A percentile compares a stretch with the other conserved stretches of the same genome.
phyloP scores from a whole-genome alignment of 1,284 basidiomycete genomes.

The Laetiporus sulphureus region DNA sequence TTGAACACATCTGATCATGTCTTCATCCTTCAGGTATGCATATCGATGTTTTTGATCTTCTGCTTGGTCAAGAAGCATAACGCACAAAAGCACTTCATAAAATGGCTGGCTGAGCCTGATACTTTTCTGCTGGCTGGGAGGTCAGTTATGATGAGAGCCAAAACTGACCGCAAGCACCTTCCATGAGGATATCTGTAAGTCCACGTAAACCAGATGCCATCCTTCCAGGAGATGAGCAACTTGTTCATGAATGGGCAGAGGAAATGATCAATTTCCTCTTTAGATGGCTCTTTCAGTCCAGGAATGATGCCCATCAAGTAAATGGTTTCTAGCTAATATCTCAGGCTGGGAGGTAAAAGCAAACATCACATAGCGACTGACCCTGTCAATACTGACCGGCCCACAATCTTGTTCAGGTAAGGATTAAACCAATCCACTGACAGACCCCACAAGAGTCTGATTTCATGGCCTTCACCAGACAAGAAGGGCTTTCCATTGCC shows the following conservation, averaged over 20 bases:
- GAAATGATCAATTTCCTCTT: slow-evolving; percentile 28
- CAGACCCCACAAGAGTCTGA: neutral
- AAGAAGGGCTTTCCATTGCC: neutral
- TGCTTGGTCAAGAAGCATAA: slow-evolving; percentile 9
- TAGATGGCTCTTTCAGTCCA: slow-evolving; percentile 28
- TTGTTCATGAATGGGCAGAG: slow-evolving; percentile 28
- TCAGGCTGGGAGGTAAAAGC: slow-evolving; percentile 21
- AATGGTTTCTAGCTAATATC: slow-evolving; percentile 23
- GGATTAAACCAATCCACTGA: neutral
- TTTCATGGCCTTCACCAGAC: neutral
- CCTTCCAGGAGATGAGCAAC: slow-evolving; percentile 23
- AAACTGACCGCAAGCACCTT: slow-evolving; percentile 17
- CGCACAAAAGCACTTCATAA: slow-evolving; percentile 11
- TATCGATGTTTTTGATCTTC: slow-evolving; percentile 13
- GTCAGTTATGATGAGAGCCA: slow-evolving; percentile 25
- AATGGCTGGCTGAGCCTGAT: slow-evolving; percentile 11
- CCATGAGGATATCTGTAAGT: slow-evolving; percentile 22
- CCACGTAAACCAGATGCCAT: slow-evolving; percentile 23
- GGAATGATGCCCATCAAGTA: slow-evolving; percentile 29
- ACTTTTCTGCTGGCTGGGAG: slow-evolving; percentile 25
- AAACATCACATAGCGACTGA: slow-evolving; percentile 20
- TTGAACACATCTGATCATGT: slow-evolving; percentile 12
- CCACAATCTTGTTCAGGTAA: neutral
- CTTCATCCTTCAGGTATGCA: slow-evolving; percentile 12
- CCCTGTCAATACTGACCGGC: neutral